Percentiles rank a stretch among this genome's conserved stretches.
Evolutionary conservation across 371 early-diverging fungal genomes (phyloP).

Genomic region (Quaeritorhiza haematococci): DNA sequence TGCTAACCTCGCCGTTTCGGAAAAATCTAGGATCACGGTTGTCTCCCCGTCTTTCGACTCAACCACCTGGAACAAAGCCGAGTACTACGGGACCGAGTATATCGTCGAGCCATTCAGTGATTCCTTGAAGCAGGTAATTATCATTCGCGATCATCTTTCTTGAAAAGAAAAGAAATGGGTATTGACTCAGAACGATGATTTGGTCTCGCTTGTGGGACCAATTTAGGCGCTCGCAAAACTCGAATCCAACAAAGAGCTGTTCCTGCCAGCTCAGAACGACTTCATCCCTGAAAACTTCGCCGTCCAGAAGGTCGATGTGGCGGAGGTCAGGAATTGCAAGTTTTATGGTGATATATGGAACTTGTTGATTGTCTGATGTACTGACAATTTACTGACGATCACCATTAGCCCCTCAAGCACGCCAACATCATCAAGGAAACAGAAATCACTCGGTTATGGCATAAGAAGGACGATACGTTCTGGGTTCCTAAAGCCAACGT

Average conservation of each 20-base stretch:
- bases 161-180: too few relatives aligned
- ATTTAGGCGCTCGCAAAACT: slow-evolving; percentile 45
- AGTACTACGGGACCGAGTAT: slow-evolving; percentile 84
- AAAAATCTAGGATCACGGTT: slow-evolving; percentile 36
- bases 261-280: slow-evolving; percentile 70
- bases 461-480: slow-evolving; percentile 89
- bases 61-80: slow-evolving; percentile 48
- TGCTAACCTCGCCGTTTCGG: too few relatives aligned
- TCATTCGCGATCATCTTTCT: neutral
- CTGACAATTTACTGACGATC: neutral
- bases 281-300: slow-evolving; percentile 68
- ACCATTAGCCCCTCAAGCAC: neutral
- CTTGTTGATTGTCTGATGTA: neutral
- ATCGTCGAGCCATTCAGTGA: slow-evolving; percentile 58
- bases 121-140: slow-evolving; percentile 48
- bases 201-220: too few relatives aligned
- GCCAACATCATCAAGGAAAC: slow-evolving; percentile 56
- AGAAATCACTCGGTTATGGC: slow-evolving; percentile 72
- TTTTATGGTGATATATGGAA: neutral
- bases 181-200: too few relatives aligned
- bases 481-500: slow-evolving; percentile 72
- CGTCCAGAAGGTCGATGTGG: slow-evolving; percentile 18
- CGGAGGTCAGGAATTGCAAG: too few relatives aligned
- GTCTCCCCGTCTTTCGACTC: slow-evolving; percentile 29
- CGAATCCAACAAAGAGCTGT: slow-evolving; percentile 48